phyloP scores from a whole-genome alignment of 495 filamentous ascomycete genomes.

The Daldinia vernicosa region DNA sequence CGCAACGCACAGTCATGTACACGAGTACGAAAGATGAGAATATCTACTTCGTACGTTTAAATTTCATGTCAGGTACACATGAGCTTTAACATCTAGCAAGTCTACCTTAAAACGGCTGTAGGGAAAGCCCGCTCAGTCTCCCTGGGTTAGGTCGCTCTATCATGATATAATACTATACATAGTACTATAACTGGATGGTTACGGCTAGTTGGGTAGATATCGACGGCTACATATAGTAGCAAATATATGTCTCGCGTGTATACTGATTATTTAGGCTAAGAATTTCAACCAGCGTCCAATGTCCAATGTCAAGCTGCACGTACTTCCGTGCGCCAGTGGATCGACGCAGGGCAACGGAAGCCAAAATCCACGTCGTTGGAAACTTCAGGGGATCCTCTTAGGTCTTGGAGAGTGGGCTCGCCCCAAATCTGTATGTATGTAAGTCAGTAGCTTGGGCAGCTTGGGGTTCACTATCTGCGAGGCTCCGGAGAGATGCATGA shows the following conservation, averaged over 20 bases:
- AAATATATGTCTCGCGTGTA: not conserved
- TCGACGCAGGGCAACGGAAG: constrained; percentile 41
- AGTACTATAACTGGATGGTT: not conserved
- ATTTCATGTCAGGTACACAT: not conserved
- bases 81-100: not conserved
- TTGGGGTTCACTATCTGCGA: constrained; percentile 39
- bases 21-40: not conserved
- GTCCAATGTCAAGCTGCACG: constrained; percentile 34
- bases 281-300: constrained; percentile 20
- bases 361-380: constrained; percentile 46
- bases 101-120: not conserved
- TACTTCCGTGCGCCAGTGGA: constrained; percentile 41
- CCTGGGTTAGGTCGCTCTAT: not conserved
- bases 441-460: constrained; percentile 11
- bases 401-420: constrained; percentile 21
- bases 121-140: not conserved
- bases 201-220: not conserved
- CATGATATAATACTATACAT: not conserved
- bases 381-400: constrained; percentile 25
- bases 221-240: not conserved
- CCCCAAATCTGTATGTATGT: constrained; percentile 15
- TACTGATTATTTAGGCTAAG: constrained; percentile 12
- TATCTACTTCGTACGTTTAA: too few relatives aligned
- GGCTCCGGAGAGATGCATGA: constrained; percentile 45
- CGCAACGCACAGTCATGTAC: constrained; percentile 11